These are phyloP conservation scores for Nepenthes mirabilis DNA, from an alignment of 148 eudicot species.

Conservation along the genomic window DNA sequence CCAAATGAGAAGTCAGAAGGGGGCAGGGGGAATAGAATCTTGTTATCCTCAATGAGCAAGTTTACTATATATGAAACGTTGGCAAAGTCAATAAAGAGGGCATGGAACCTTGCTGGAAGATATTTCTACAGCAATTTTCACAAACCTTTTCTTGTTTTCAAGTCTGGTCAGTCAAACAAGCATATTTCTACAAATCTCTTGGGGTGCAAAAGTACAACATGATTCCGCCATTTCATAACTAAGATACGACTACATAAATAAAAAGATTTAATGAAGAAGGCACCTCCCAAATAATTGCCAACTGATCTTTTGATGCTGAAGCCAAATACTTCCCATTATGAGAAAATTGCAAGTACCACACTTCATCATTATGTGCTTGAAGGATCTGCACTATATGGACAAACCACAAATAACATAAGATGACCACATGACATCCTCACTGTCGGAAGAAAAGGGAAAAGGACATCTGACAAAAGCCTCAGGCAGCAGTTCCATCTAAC, in stretches of 20 bases:
- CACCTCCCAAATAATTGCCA: conserved; percentile 87
- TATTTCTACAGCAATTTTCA: too few species aligned
- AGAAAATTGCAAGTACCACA: conserved; percentile 73
- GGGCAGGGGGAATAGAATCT: too few species aligned
- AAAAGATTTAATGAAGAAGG: conserved; percentile 2
- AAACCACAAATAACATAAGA: background rate
- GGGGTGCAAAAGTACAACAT: too few species aligned
- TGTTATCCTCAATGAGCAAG: too few species aligned
- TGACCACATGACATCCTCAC: background rate
- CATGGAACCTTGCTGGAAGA: too few species aligned
- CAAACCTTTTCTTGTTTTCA: too few species aligned
- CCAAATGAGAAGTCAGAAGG: too few species aligned
- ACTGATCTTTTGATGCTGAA: conserved; percentile 62
- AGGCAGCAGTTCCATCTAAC: too few species aligned
- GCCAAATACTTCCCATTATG: conserved; percentile 71
- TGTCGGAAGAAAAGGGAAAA: background rate
- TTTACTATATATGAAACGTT: too few species aligned
- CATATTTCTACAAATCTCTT: too few species aligned
- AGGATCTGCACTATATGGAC: conserved; percentile 33
- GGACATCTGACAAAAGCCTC: background rate
- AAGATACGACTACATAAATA: background rate
- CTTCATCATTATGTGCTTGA: conserved; percentile 56
- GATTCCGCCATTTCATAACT: background rate
- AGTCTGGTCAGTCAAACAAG: too few species aligned
- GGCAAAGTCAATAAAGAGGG: background rate